Evolutionary conservation across 1,284 basidiomycete species (phyloP).

Genomic region (Moesziomyces aphidis): DNA sequence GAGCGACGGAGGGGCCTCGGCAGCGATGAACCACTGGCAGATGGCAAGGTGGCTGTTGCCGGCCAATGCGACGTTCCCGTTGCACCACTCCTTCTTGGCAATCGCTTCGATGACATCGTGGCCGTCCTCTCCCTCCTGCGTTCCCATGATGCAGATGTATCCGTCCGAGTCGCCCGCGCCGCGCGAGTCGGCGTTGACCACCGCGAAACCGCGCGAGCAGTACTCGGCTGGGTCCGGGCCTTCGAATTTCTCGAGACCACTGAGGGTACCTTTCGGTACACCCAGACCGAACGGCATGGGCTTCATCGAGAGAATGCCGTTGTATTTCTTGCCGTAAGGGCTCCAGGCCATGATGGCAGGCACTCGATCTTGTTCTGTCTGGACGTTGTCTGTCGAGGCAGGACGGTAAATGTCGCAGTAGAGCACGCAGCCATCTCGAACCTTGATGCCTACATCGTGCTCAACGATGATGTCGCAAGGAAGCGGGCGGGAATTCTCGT

Average conservation of each 20-base stretch:
- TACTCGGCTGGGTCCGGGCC: conserved; percentile 63
- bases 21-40: conserved; percentile 14
- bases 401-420: conserved; percentile 59
- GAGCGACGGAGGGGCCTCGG: conserved; percentile 1
- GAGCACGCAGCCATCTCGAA: conserved; percentile 55
- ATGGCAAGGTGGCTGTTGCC: conserved; percentile 20
- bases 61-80: conserved; percentile 3
- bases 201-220: conserved; percentile 53
- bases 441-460: conserved; percentile 38
- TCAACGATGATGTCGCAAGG: conserved; percentile 38
- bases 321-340: conserved; percentile 53
- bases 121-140: conserved; percentile 5
- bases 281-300: conserved; percentile 24
- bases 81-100: conserved; percentile 17
- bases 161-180: conserved; percentile 48
- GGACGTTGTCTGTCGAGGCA: background rate
- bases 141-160: conserved; percentile 15
- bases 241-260: conserved; percentile 58
- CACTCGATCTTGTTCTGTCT: conserved; percentile 19
- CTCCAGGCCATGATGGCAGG: conserved; percentile 54
- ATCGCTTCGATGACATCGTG: conserved; percentile 12
- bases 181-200: conserved; percentile 54
- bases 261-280: conserved; percentile 28
- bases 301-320: conserved; percentile 12
- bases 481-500: conserved; percentile 6